Conservation (phyloP, 768 basidiomycete genomes). For the Russula sp. region DNA sequence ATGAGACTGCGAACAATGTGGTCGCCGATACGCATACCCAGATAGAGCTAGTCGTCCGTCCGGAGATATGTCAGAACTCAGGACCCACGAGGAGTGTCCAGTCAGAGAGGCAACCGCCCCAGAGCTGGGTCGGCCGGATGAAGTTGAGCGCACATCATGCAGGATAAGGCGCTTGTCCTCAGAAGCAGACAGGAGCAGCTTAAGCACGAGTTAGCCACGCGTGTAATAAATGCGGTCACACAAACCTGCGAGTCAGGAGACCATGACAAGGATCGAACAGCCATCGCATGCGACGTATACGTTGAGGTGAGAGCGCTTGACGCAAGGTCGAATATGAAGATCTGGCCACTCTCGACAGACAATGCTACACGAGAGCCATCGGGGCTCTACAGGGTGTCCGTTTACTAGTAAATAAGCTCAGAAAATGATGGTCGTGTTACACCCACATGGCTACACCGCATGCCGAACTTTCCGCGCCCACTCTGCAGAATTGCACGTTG, state of each 20-base stretch:
- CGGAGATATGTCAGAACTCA: conserved; percentile 75
- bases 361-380: conserved; percentile 80
- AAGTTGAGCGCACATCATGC: conserved; percentile 78
- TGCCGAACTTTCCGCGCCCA: conserved; percentile 72
- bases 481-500: conserved; percentile 52
- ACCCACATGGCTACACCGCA: conserved; percentile 66
- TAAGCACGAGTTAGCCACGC: not conserved
- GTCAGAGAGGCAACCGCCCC: conserved; percentile 80
- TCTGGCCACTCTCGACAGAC: conserved; percentile 81
- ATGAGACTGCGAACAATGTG: not conserved
- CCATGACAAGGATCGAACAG: conserved; percentile 84
- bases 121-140: conserved; percentile 52
- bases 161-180: conserved; percentile 89
- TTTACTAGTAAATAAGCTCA: not conserved
- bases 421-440: not conserved
- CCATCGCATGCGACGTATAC: conserved; percentile 86
- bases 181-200: conserved; percentile 86
- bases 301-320: conserved; percentile 57
- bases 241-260: conserved; percentile 81
- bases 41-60: conserved; percentile 76
- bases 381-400: conserved; percentile 62
- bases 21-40: conserved; percentile 47
- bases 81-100: conserved; percentile 90
- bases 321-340: conserved; percentile 80
- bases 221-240: conserved; percentile 16